These are phyloP conservation scores for Fragaria nilgerrensis DNA, from an alignment of 306 rosid species.

Conservation along the genomic window DNA sequence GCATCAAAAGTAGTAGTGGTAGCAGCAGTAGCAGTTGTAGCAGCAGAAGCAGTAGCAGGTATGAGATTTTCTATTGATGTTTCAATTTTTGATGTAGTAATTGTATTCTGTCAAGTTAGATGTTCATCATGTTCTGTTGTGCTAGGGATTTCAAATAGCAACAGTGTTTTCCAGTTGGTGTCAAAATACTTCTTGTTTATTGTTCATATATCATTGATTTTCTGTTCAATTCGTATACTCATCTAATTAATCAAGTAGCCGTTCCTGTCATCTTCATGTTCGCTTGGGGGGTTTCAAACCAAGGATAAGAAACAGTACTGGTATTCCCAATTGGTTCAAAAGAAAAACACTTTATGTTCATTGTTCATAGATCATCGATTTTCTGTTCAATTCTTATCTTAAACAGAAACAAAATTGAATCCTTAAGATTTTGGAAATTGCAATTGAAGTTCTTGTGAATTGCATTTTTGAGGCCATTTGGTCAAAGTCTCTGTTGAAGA, in stretches of 20 bases:
- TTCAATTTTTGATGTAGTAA: not conserved
- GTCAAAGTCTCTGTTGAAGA: slow-evolving; percentile 3
- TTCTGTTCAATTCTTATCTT: not conserved
- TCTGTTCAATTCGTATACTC: not conserved
- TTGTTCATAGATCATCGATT: not conserved
- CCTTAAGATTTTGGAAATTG: not conserved
- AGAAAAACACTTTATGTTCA: not conserved
- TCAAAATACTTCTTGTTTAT: not conserved
- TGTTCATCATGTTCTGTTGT: not conserved
- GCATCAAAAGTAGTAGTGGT: slow-evolving; percentile 57
- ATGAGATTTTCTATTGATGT: not conserved
- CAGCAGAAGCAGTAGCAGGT: slow-evolving; percentile 59
- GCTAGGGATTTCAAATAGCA: not conserved
- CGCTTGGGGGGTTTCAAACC: too few relatives aligned
- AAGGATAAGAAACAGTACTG: too few relatives aligned
- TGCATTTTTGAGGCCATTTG: too few relatives aligned
- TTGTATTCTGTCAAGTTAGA: not conserved
- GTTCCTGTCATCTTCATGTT: too few relatives aligned
- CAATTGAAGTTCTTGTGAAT: not conserved
- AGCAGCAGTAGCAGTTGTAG: slow-evolving; percentile 43
- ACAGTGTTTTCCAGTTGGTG: not conserved
- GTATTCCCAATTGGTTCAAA: not conserved
- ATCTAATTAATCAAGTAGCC: not conserved
- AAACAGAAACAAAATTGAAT: not conserved
- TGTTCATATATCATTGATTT: not conserved